Evolutionary conservation across 495 filamentous ascomycete genomes (phyloP).

Genomic region (Copromyces sp.): DNA sequence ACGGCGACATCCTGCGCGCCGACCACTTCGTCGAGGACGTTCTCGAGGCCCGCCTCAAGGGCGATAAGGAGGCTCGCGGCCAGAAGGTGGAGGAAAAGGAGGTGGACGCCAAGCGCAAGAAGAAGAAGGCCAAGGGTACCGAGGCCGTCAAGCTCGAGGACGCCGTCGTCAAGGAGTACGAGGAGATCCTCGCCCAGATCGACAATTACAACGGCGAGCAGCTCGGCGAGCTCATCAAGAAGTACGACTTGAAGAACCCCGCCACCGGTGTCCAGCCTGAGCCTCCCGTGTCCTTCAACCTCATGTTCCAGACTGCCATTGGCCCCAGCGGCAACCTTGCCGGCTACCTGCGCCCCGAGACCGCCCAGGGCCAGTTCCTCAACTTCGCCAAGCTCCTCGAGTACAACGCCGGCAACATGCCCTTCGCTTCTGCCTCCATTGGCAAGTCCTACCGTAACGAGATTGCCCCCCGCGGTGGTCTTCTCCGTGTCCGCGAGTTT

Average conservation of each 20-base stretch:
- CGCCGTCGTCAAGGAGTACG: constrained; percentile 57
- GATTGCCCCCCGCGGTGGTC: constrained; percentile 61
- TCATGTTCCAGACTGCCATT: constrained; percentile 71
- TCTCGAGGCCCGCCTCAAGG: constrained; percentile 71
- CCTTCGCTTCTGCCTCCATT: constrained; percentile 68
- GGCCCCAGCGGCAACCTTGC: constrained; percentile 50
- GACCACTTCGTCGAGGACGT: constrained; percentile 95
- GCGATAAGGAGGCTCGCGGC: constrained; percentile 67
- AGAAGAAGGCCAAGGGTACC: constrained; percentile 46
- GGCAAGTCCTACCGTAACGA: constrained; percentile 75
- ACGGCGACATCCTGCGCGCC: constrained; percentile 88
- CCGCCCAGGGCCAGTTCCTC: constrained; percentile 67
- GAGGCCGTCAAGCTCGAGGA: constrained; percentile 57
- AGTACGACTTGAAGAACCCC: constrained; percentile 61
- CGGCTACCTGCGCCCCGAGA: constrained; percentile 62
- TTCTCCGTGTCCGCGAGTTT: constrained; percentile 73
- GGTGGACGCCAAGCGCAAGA: constrained; percentile 38
- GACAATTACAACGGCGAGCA: constrained; percentile 67
- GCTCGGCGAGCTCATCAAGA: constrained; percentile 60
- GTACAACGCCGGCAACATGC: constrained; percentile 63
- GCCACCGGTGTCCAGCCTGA: constrained; percentile 45
- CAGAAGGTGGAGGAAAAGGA: constrained; percentile 59
- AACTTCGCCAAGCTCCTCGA: constrained; percentile 71
- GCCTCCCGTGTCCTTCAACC: constrained; percentile 62
- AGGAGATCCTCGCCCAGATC: constrained; percentile 61